Evolutionary conservation across 2,329 filamentous ascomycete species (phyloP).

Genomic region (Penicillium sclerotigenum): DNA sequence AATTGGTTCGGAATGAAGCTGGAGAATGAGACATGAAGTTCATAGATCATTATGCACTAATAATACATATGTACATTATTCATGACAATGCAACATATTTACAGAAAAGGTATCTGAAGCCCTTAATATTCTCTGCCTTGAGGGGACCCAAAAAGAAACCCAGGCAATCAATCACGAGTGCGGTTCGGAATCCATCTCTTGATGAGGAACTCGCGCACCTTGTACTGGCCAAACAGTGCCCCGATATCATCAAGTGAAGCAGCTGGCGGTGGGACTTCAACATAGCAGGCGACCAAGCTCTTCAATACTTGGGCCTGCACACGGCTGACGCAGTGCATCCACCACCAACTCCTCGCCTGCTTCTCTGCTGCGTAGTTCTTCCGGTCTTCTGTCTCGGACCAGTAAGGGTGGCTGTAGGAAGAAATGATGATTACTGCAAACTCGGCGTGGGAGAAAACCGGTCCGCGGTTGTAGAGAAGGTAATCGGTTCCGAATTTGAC

Average conservation of each 20-base stretch:
- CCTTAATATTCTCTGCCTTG: slow-evolving; percentile 1
- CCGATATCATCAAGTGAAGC: slow-evolving; percentile 55
- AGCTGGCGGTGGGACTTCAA: slow-evolving; percentile 75
- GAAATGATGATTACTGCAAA: slow-evolving; percentile 85
- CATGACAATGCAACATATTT: neutral
- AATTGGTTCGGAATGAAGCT: neutral
- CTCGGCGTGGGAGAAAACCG: slow-evolving; percentile 91
- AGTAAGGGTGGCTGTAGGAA: slow-evolving; percentile 71
- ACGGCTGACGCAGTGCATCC: slow-evolving; percentile 79
- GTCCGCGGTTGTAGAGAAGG: slow-evolving; percentile 88
- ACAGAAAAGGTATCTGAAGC: slow-evolving; percentile 24
- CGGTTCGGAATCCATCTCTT: slow-evolving; percentile 83
- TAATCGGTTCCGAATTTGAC: slow-evolving; percentile 95
- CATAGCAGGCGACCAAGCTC: slow-evolving; percentile 83
- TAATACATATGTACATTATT: neutral
- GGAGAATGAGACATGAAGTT: neutral
- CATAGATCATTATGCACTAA: neutral
- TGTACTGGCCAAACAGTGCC: slow-evolving; percentile 64
- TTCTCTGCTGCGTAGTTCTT: slow-evolving; percentile 52
- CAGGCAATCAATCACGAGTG: slow-evolving; percentile 55
- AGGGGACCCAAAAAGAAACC: neutral
- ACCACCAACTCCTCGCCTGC: slow-evolving; percentile 47
- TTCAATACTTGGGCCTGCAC: slow-evolving; percentile 89
- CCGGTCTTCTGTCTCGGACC: slow-evolving; percentile 54
- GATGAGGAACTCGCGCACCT: slow-evolving; percentile 74